Base-by-base conservation (phyloP, 2,329 filamentous ascomycete species). In the Macroventuria anomochaeta region DNA sequence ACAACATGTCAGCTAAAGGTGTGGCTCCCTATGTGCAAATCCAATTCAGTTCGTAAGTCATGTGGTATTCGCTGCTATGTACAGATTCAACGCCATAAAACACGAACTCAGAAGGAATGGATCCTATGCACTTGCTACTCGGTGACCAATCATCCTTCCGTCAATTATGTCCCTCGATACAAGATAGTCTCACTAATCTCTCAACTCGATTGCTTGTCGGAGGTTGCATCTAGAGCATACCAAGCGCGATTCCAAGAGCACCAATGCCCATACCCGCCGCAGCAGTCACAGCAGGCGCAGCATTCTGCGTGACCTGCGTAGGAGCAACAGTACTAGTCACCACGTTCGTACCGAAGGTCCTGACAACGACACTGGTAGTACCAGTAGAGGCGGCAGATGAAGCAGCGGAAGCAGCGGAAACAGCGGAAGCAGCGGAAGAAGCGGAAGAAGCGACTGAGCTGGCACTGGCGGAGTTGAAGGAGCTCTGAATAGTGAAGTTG, bases 401-500 rank as follows among this genome's bases (percentile, higher is more conserved):
- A 10, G 40, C 44, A 33, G 46, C 34, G 20, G 34, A 17, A 7
- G n/a, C n/a, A 13, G 23, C 38, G 21, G 34, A 31, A 7, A 49
- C 28, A 1, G 47, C 47, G 8, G 63, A 58, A 4, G 53, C 43
- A 25, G 41, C 17, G 10, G 53, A 53, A 7, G 43, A 42, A 21
- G 43, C 40, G 21, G 59, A 50, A 7, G 47, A 37, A 3, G 42
- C 34, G 15, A 56, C 28, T 10, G 57, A 37, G 31, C 47, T 56
- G 8, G 61, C 48, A 7, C 58, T 59, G 8, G 65, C 56, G 5
- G 55, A 50, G 49, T 63, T 67, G 54, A 57, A 69, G 23, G 61
- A 57, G 5, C 63, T 69, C 29, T 63, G 64, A 8, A 43, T n/a
- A 7, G 53, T 52, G 51, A 72, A 71, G 50, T 58, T 63, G 65